Conservation (phyloP, 768 basidiomycete genomes). For the Xerocomellus amylosporus region DNA sequence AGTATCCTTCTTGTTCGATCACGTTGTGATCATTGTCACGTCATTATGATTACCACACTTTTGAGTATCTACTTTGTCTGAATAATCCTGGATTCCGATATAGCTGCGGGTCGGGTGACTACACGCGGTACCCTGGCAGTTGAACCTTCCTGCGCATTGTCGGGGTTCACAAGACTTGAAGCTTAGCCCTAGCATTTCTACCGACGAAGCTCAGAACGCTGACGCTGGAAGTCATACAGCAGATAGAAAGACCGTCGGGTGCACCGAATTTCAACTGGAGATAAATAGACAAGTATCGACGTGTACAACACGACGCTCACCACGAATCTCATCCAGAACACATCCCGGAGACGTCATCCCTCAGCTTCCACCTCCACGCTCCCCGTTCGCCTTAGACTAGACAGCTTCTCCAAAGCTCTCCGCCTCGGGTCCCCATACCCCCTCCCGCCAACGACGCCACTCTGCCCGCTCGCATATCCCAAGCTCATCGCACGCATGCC, state of each 20-base stretch:
- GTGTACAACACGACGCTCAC: background rate
- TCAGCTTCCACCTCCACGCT: slow-evolving; percentile 21
- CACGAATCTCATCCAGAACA: background rate
- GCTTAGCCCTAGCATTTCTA: background rate
- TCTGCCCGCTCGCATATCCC: slow-evolving; percentile 22
- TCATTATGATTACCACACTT: too few species aligned
- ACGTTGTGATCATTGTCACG: too few species aligned
- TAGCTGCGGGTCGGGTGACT: too few species aligned
- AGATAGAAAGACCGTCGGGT: background rate
- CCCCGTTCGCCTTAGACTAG: slow-evolving; percentile 15
- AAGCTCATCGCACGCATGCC: slow-evolving; percentile 29
- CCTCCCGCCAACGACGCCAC: background rate
- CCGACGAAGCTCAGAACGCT: background rate
- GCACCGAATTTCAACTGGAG: background rate
- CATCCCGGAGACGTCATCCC: background rate
- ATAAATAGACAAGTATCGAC: background rate
- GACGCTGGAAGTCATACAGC: background rate
- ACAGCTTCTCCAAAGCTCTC: slow-evolving; percentile 20
- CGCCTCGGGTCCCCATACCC: slow-evolving; percentile 23
- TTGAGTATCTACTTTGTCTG: too few species aligned
- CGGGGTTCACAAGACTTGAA: too few species aligned
- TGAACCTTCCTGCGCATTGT: too few species aligned
- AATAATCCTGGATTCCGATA: too few species aligned
- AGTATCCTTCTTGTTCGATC: too few species aligned
- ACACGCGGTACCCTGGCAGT: too few species aligned